Conservation (phyloP, 805 yeast species). For the Blastobotrys americana region DNA sequence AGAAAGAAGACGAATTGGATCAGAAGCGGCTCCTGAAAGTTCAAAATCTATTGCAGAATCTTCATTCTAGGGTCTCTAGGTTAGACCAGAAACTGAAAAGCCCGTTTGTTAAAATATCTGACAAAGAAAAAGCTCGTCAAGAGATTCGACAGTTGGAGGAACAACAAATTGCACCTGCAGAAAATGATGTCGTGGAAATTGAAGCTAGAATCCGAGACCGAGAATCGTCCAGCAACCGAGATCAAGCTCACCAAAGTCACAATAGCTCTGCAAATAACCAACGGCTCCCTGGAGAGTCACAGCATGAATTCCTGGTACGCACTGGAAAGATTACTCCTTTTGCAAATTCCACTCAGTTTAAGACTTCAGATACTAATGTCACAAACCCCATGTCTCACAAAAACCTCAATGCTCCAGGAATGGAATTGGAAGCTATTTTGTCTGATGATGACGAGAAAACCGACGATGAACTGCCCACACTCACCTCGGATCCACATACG, state of each 20-base stretch:
- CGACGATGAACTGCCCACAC: not conserved
- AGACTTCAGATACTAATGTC: constrained; percentile 3
- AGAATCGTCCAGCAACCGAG: too few relatives aligned
- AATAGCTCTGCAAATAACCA: constrained; percentile 14
- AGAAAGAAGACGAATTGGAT: constrained; percentile 67
- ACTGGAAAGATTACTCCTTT: constrained; percentile 94
- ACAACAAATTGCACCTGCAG: constrained; percentile 46
- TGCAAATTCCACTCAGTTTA: constrained; percentile 43
- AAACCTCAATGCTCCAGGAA: constrained; percentile 45
- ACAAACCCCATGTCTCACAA: constrained; percentile 34
- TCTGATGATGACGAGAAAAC: constrained; percentile 14
- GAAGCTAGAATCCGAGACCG: constrained; percentile 37
- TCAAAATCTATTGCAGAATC: constrained; percentile 38
- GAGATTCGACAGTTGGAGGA: constrained; percentile 48
- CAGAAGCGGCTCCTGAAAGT: constrained; percentile 67
- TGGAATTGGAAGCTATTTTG: constrained; percentile 24
- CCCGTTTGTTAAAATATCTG: constrained; percentile 59
- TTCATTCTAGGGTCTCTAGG: constrained; percentile 37
- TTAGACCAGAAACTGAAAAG: constrained; percentile 44
- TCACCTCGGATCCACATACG: not conserved
- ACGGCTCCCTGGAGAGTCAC: constrained; percentile 65
- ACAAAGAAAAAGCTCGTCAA: constrained; percentile 44
- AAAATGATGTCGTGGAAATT: constrained; percentile 59
- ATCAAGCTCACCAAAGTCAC: constrained; percentile 6
- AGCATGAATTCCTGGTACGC: constrained; percentile 71